Evolutionary conservation across 2,329 filamentous ascomycete species (phyloP), one percentile per base, ranked within the genome.

Genomic region (Aspergillus versicolor): DNA sequence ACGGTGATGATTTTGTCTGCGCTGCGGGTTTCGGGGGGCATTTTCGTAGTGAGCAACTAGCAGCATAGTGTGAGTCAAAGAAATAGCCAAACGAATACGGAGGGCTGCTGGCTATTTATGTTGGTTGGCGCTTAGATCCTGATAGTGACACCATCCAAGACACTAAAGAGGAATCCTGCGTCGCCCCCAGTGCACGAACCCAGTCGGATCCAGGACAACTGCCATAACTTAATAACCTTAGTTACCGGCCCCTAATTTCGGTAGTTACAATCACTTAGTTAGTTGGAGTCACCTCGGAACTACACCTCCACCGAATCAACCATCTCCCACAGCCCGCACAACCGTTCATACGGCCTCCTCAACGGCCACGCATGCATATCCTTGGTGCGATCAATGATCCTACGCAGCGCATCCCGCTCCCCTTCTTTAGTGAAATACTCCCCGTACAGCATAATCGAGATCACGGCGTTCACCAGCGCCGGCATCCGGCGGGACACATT

Each of bases 251-350:
- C 3, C 21, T 21, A 21, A 21, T 21, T 21, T 21, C 3, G 3
- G 21, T 21, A 21, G 21, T 21, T 21, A 21, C 21, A 21, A 3
- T 21, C 3, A 21, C 21, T 21, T 4, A 21, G 3, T 21, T 21
- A 21, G 21, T 21, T 21, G 21, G 21, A 4, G 21, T 21, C 21
- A 21, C 21, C 3, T 21, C 0, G 21, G 21, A 1, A 9, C 8
- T 48, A 48, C 5, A 48, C 17, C 27, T 49, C 47, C 21, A 37
- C 32, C 5, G 77, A 83, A 70, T 84, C 82, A 56, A 76, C 84
- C 59, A 75, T 82, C 47, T 77, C 77, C 63, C 65, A 65, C 30
- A 51, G 41, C 12, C 30, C 43, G 38, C 57, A 47, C 13, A 65
- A 13, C 7, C 47, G 44, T n/a, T 64, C 43, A 24, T 60, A 62